A percentile compares a stretch with the other conserved stretches of the same genome.
phyloP scores from a whole-genome alignment of 768 basidiomycete genomes.

The Phanerochaete carnosa region DNA sequence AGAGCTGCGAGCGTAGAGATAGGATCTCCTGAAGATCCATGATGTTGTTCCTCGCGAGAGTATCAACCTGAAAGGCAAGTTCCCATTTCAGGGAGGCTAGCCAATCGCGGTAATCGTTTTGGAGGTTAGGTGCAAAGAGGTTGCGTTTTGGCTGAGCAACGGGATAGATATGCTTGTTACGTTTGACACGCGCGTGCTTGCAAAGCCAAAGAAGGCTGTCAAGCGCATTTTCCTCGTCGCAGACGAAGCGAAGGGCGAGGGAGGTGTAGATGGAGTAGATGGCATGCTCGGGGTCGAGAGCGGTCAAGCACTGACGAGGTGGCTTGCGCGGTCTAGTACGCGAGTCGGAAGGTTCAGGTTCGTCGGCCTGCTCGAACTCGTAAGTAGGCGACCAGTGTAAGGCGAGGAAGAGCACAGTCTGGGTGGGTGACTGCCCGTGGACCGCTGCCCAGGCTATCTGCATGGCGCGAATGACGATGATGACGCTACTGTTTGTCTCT shows the following conservation, averaged over 20 bases:
- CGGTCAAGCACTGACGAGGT: slow-evolving; percentile 35
- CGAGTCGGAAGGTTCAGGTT: neutral
- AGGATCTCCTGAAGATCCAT: slow-evolving; percentile 54
- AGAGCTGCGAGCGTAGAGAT: slow-evolving; percentile 34
- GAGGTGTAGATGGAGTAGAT: slow-evolving; percentile 50
- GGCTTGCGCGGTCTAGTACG: neutral
- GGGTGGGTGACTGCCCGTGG: slow-evolving; percentile 19
- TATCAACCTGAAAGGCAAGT: slow-evolving; percentile 61
- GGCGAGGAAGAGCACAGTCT: slow-evolving; percentile 38
- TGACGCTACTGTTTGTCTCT: slow-evolving; percentile 20
- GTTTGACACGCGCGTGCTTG: slow-evolving; percentile 25
- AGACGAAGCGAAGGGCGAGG: slow-evolving; percentile 49
- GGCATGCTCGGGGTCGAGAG: slow-evolving; percentile 35
- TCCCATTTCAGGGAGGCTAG: slow-evolving; percentile 39
- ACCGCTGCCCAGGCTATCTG: slow-evolving; percentile 40
- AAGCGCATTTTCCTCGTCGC: slow-evolving; percentile 32
- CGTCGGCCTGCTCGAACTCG: slow-evolving; percentile 19
- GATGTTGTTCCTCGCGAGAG: slow-evolving; percentile 31
- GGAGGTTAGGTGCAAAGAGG: slow-evolving; percentile 39
- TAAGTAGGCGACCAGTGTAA: slow-evolving; percentile 41
- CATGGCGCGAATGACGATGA: slow-evolving; percentile 42
- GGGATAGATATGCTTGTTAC: slow-evolving; percentile 31
- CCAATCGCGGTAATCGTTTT: slow-evolving; percentile 31
- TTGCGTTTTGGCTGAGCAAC: slow-evolving; percentile 32
- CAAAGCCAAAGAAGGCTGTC: slow-evolving; percentile 36